phyloP scores from a whole-genome alignment of 1,139 yeast genomes.

The Nakaseomyces bracarensis region DNA sequence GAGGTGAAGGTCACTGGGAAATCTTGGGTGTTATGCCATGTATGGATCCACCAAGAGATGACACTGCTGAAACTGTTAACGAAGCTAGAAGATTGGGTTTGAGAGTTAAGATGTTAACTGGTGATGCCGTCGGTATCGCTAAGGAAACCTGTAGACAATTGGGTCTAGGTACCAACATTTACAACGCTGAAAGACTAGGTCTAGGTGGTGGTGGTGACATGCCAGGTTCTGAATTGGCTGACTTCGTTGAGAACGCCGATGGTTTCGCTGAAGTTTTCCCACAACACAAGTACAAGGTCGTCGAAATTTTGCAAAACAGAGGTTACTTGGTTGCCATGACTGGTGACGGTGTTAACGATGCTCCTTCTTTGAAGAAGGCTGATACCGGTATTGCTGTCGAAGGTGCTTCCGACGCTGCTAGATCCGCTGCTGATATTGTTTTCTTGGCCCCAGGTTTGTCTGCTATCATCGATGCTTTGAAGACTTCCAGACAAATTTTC shows the following conservation, averaged over 20 bases:
- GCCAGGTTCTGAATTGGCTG: slow-evolving; percentile 95
- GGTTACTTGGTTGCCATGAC: slow-evolving; percentile 97
- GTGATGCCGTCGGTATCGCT: slow-evolving; percentile 99
- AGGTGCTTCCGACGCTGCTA: slow-evolving; percentile 95
- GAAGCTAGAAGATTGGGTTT: slow-evolving; percentile 92
- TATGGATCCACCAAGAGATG: slow-evolving; percentile 99
- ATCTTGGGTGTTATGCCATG: slow-evolving; percentile 96
- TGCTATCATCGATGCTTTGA: slow-evolving; percentile 88
- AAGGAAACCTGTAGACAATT: slow-evolving; percentile 97
- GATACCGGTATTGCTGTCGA: slow-evolving; percentile 97
- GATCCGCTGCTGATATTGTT: slow-evolving; percentile 94
- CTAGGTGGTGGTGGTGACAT: slow-evolving; percentile 93
- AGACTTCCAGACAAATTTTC: slow-evolving; percentile 94
- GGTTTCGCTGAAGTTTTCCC: slow-evolving; percentile 98
- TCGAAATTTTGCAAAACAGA: slow-evolving; percentile 43
- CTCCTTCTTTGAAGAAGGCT: slow-evolving; percentile 93
- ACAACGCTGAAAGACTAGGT: slow-evolving; percentile 95
- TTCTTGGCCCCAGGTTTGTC: slow-evolving; percentile 95
- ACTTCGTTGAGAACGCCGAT: slow-evolving; percentile 91
- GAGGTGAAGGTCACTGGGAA: slow-evolving; percentile 99
- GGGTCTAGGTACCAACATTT: slow-evolving; percentile 93
- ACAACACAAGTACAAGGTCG: slow-evolving; percentile 84
- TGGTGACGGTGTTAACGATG: slow-evolving; percentile 98
- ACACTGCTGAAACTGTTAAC: slow-evolving; percentile 90
- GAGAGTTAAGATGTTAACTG: slow-evolving; percentile 96